A percentile compares a stretch with the other conserved stretches of the same genome.
Evolutionary conservation across 495 filamentous ascomycete genomes (phyloP).

Genomic region (Terfezia boudieri): DNA sequence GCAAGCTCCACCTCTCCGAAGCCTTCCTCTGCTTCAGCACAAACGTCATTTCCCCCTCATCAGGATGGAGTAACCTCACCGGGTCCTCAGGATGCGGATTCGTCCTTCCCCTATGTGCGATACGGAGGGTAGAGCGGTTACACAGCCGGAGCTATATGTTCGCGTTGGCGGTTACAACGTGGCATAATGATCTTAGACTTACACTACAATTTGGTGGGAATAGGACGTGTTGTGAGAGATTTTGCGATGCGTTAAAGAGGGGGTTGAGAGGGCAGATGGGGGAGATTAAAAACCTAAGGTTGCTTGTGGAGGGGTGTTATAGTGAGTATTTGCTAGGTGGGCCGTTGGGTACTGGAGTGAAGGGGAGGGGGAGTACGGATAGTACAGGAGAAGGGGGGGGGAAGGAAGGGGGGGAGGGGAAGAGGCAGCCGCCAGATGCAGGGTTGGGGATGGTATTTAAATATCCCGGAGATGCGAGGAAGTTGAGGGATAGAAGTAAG

Average conservation of each 20-base stretch:
- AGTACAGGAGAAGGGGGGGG: conserved; percentile 25
- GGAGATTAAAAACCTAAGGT: conserved; percentile 60
- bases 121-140: conserved; percentile 74
- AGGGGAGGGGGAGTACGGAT: conserved; percentile 12
- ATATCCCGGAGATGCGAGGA: conserved; percentile 90
- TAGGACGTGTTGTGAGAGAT: conserved; percentile 72
- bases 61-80: conserved; percentile 17
- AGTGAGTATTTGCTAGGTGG: conserved; percentile 71
- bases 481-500: conserved; percentile 84
- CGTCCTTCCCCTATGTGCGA: conserved; percentile 77
- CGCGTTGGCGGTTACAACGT: conserved; percentile 80
- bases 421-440: conserved; percentile 43
- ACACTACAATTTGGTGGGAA: conserved; percentile 77
- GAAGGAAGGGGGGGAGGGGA: conserved; percentile 28
- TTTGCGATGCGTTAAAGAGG: conserved; percentile 86
- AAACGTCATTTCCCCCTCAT: conserved; percentile 57
- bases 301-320: conserved; percentile 62
- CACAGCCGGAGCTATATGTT: conserved; percentile 83
- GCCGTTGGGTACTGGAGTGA: conserved; percentile 21
- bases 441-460: conserved; percentile 81
- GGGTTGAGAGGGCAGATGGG: conserved; percentile 65
- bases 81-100: conserved; percentile 94
- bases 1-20: conserved; percentile 82
- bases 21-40: conserved; percentile 90
- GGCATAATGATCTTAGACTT: conserved; percentile 72